Conservation (phyloP, 805 yeast species). For the Priceomyces fermenticarens region DNA sequence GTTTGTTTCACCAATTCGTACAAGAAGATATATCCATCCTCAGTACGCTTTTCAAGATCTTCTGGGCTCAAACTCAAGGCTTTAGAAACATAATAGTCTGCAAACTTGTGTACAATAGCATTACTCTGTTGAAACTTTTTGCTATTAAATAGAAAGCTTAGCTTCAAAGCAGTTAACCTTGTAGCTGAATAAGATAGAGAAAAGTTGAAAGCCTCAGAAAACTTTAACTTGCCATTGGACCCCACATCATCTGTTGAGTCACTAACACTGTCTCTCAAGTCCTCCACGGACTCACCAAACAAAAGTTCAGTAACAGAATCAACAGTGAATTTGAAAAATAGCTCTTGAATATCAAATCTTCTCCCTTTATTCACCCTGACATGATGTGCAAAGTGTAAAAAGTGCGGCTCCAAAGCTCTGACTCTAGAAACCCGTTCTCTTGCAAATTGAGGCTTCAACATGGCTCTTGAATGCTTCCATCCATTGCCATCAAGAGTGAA, state of each 20-base stretch:
- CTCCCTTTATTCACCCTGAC: slow-evolving; percentile 8
- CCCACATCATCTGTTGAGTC: too few relatives aligned
- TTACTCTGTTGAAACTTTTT: slow-evolving; percentile 28
- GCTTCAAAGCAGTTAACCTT: slow-evolving; percentile 11
- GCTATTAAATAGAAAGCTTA: slow-evolving; percentile 14
- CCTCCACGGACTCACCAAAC: slow-evolving; percentile 16
- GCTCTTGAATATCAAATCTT: slow-evolving; percentile 15
- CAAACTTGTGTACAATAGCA: slow-evolving; percentile 27
- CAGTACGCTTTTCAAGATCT: slow-evolving; percentile 23
- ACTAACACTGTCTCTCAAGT: not conserved
- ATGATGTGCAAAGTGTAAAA: slow-evolving; percentile 11
- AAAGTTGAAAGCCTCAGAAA: slow-evolving; percentile 25
- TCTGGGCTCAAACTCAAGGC: too few relatives aligned
- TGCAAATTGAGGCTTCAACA: slow-evolving; percentile 21
- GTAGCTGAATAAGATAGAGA: slow-evolving; percentile 24
- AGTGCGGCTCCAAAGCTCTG: slow-evolving; percentile 13
- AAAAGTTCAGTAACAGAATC: slow-evolving; percentile 26
- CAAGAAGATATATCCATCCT: slow-evolving; percentile 44
- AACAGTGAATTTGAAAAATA: slow-evolving; percentile 18
- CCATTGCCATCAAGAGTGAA: slow-evolving; percentile 19
- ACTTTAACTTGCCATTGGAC: slow-evolving; percentile 11
- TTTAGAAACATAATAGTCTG: slow-evolving; percentile 35
- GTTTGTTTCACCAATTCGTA: slow-evolving; percentile 48
- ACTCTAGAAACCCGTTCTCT: slow-evolving; percentile 17
- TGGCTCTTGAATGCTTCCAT: slow-evolving; percentile 20